Evolutionary conservation across 345 rosid genomes (phyloP), one percentile per base, ranked within the genome.

Genomic region (Eucalyptus leucophloia): DNA sequence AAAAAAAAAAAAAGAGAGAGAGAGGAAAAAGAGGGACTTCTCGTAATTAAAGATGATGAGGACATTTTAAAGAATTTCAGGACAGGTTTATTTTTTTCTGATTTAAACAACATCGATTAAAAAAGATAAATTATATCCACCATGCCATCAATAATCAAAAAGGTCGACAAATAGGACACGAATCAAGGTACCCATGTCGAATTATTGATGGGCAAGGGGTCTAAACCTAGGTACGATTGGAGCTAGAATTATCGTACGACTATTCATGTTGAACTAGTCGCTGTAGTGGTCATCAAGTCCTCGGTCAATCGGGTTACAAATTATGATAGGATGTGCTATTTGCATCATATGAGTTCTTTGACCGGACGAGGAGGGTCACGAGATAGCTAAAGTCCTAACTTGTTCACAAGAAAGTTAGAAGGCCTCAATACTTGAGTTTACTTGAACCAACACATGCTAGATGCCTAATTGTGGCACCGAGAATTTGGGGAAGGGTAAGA

Each of bases 1-100:
- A 23, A 4, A 54, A 24, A 24, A 4, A 1, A 11, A 1, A 11
- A 26, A 1, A 26, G 6, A 49, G 0, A 49, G 1, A 49, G 1
- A 49, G 16, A 2, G 12, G 67, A 13, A 10, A 30, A 58, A 30
- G 3, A 12, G 18, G 62, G 30, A 24, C 24, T 56, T 30, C 69
- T 53, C 58, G 58, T 53, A 53, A 21, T 53, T 21, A 53, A 53
- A 53, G 2, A 53, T 53, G 26, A 58, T 26, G 14, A 26, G 11
- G 14, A 58, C 65, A 58, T 10, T 58, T 26, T 30, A 60, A 60
- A 23, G 13, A 60, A 28, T 28, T 60, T 60, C 32, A 12, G 15
- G 69, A 60, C 69, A 30, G 17, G 8, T 60, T 60, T 28, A 2
- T 60, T 28, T 28, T 60, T 28, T 60, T 12, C 16, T 28, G 10